A percentile compares a stretch with the other conserved stretches of the same genome.
These are phyloP conservation scores for Fusarium incarnatum DNA, from an alignment of 2,329 filamentous ascomycete genomes.

Conservation along the genomic window DNA sequence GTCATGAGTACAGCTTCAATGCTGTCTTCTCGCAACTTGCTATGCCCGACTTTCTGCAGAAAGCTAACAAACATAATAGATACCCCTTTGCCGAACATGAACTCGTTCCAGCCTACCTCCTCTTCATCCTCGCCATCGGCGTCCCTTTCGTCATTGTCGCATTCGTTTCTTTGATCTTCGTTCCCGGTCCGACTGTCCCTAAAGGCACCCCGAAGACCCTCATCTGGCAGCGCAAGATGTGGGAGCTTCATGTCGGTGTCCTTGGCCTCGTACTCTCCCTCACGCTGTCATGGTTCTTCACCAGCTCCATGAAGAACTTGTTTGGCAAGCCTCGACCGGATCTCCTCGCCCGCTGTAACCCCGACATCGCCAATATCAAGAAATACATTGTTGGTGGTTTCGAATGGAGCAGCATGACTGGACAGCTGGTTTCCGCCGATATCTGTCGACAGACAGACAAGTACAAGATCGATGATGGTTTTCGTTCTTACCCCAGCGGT, in stretches of 20 bases:
- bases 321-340: conserved; percentile 82
- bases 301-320: conserved; percentile 85
- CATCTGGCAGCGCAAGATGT: conserved; percentile 84
- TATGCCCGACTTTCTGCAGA: background rate
- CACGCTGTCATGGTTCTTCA: conserved; percentile 80
- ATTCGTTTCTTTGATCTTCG: conserved; percentile 74
- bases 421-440: conserved; percentile 76
- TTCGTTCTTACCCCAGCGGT: conserved; percentile 77
- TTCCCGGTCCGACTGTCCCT: conserved; percentile 77
- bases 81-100: conserved; percentile 79
- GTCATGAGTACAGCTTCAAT: background rate
- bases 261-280: conserved; percentile 82
- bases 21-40: background rate
- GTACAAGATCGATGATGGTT: conserved; percentile 78
- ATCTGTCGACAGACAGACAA: conserved; percentile 79
- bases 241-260: conserved; percentile 90
- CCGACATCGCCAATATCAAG: conserved; percentile 73
- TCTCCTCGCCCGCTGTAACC: conserved; percentile 81
- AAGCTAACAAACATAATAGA: conserved; percentile 50
- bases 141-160: conserved; percentile 76
- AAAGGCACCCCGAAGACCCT: conserved; percentile 70
- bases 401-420: conserved; percentile 62
- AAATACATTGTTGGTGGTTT: conserved; percentile 73
- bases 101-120: conserved; percentile 74
- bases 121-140: conserved; percentile 72